A percentile compares a stretch with the other conserved stretches of the same genome.
phyloP scores from a whole-genome alignment of 768 basidiomycete species.

The Imleria badia region DNA sequence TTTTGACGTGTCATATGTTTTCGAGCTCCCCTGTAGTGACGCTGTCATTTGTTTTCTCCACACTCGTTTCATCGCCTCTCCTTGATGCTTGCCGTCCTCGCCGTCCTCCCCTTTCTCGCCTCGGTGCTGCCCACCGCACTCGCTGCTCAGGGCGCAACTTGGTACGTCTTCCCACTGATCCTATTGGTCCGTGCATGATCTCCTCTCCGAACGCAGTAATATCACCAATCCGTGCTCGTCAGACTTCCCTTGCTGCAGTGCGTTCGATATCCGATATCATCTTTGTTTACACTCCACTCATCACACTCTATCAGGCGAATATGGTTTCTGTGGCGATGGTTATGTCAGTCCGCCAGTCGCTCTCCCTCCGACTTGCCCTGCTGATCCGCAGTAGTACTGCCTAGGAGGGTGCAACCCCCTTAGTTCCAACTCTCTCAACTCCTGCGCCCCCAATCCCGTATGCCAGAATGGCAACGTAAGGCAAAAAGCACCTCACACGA shows the following conservation, averaged over 20 bases:
- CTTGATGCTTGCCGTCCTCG: slow-evolving; percentile 24
- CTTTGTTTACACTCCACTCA: background rate
- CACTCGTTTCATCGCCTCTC: slow-evolving; percentile 16
- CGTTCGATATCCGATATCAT: slow-evolving; percentile 10
- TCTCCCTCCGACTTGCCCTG: background rate
- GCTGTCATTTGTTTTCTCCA: background rate
- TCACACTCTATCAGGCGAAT: slow-evolving; percentile 39
- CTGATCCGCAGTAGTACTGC: slow-evolving; percentile 55
- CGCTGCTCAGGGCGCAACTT: slow-evolving; percentile 29
- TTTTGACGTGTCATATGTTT: background rate
- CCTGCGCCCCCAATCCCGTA: slow-evolving; percentile 71
- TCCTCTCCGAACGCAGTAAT: slow-evolving; percentile 30
- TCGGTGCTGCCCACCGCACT: slow-evolving; percentile 15
- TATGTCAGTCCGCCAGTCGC: slow-evolving; percentile 28
- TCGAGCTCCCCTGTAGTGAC: background rate
- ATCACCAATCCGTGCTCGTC: slow-evolving; percentile 36
- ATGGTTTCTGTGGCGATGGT: slow-evolving; percentile 52
- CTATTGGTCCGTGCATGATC: background rate
- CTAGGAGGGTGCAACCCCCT: slow-evolving; percentile 87
- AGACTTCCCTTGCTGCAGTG: slow-evolving; percentile 45
- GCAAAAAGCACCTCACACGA: background rate
- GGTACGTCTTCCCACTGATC: slow-evolving; percentile 12
- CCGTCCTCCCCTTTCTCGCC: slow-evolving; percentile 17
- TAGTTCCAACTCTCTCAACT: slow-evolving; percentile 56
- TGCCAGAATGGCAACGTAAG: slow-evolving; percentile 63